These are phyloP conservation scores for Albizia julibrissin DNA, from an alignment of 306 rosid genomes.

Conservation along the genomic window DNA sequence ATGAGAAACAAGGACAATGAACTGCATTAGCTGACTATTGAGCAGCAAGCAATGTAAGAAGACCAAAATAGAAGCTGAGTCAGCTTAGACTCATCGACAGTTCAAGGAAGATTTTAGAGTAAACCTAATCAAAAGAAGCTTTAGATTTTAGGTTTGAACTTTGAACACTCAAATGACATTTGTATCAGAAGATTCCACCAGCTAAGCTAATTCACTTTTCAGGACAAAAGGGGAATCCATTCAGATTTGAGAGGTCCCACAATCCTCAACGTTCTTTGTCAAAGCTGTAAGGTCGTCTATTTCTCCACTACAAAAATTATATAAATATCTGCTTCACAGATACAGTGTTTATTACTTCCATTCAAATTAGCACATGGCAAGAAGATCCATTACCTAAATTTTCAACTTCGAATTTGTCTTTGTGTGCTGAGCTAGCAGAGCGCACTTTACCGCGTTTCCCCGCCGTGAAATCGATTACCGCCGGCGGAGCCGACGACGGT, in stretches of 20 bases:
- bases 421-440: slow-evolving; percentile 78
- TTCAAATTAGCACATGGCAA: neutral
- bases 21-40: slow-evolving; percentile 8
- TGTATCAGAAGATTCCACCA: slow-evolving; percentile 52
- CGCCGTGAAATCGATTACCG: slow-evolving; percentile 88
- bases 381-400: slow-evolving; percentile 63
- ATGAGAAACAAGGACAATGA: neutral
- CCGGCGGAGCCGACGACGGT: slow-evolving; percentile 83
- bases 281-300: slow-evolving; percentile 27
- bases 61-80: no score
- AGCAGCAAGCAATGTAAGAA: neutral
- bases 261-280: slow-evolving; percentile 38
- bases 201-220: slow-evolving; percentile 58
- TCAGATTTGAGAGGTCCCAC: slow-evolving; percentile 82
- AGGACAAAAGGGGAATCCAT: slow-evolving; percentile 58
- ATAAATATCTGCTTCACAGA: neutral
- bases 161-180: slow-evolving; percentile 47
- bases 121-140: slow-evolving; percentile 31
- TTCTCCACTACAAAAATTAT: neutral
- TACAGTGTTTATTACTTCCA: neutral
- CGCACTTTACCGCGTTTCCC: slow-evolving; percentile 76
- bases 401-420: slow-evolving; percentile 67
- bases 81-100: no score
- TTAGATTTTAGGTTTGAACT: slow-evolving; percentile 42
- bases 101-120: slow-evolving; percentile 19